Evolutionary conservation across 305 asterid genomes (phyloP).

Genomic region (Salvia sclarea): DNA sequence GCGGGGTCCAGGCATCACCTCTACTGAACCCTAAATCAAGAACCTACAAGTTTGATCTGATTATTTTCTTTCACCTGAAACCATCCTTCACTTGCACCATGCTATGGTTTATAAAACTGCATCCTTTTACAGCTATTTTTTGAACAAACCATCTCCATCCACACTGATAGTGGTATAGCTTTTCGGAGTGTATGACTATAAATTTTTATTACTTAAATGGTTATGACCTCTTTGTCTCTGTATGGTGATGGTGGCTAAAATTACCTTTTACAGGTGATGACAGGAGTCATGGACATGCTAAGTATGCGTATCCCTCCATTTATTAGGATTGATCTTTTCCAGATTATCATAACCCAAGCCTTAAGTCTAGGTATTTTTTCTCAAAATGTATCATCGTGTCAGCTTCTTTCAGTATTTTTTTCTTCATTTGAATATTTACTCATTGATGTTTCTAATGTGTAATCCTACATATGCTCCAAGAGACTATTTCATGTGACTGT

Average conservation of each 20-base stretch:
- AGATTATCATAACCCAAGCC: slow-evolving; percentile 71
- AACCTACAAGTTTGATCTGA: slow-evolving; percentile 1
- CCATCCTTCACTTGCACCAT: not conserved
- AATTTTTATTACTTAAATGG: slow-evolving; percentile 12
- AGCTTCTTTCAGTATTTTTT: not conserved
- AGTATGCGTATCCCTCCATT: slow-evolving; percentile 71
- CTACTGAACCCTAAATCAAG: slow-evolving; percentile 14
- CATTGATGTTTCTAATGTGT: slow-evolving; percentile 7
- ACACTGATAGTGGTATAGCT: slow-evolving; percentile 9
- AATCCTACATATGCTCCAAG: slow-evolving; percentile 21
- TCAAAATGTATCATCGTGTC: slow-evolving; percentile 10
- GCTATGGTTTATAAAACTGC: slow-evolving; percentile 8
- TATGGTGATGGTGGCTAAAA: slow-evolving; percentile 35
- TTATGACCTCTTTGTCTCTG: slow-evolving; percentile 19
- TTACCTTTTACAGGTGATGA: slow-evolving; percentile 65
- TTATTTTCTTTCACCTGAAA: slow-evolving; percentile 19
- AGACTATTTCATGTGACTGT: not conserved
- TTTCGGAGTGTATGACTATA: not conserved
- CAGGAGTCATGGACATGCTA: slow-evolving; percentile 75
- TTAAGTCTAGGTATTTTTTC: slow-evolving; percentile 64
- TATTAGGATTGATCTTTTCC: slow-evolving; percentile 82
- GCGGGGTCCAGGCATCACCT: not conserved
- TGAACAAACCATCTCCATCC: slow-evolving; percentile 7
- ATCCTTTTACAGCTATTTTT: not conserved
- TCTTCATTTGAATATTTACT: not conserved